Percentiles rank a stretch among this genome's conserved stretches.
Evolutionary conservation across 176 grass and related monocot species (phyloP).

Genomic region (Avena insularis): DNA sequence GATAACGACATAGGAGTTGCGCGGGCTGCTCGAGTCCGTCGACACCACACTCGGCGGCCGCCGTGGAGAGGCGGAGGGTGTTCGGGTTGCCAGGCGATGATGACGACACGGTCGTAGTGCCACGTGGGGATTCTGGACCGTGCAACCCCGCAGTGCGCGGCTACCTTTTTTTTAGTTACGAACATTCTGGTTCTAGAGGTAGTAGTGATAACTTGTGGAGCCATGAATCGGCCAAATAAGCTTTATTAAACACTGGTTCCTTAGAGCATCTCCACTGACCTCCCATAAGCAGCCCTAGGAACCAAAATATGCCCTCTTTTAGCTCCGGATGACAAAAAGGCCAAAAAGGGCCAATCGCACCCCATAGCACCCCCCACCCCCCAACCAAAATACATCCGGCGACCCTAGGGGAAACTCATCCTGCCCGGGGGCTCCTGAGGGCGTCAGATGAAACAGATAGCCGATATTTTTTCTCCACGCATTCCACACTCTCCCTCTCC

Average conservation of each 20-base stretch:
- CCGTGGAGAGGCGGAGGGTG: constrained; percentile 4
- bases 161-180: not conserved
- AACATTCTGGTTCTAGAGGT: not conserved
- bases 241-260: not conserved
- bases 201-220: constrained; percentile 2
- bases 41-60: constrained; percentile 12
- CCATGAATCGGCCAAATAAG: not conserved
- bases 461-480: no score
- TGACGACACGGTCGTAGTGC: not conserved
- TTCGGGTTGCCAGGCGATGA: not conserved
- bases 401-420: no score
- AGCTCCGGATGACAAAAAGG: no score
- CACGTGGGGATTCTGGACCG: not conserved
- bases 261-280: no score
- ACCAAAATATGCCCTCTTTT: no score
- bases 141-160: not conserved
- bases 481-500: no score
- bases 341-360: no score
- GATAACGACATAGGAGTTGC: constrained; percentile 12
- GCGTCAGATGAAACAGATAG: no score
- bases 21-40: constrained; percentile 31
- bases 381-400: no score
- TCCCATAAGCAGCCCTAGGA: no score
- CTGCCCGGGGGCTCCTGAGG: no score
- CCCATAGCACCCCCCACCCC: no score